These are phyloP conservation scores for Mucor racemosus DNA, from an alignment of 371 early-diverging fungal genomes.

Conservation along the genomic window DNA sequence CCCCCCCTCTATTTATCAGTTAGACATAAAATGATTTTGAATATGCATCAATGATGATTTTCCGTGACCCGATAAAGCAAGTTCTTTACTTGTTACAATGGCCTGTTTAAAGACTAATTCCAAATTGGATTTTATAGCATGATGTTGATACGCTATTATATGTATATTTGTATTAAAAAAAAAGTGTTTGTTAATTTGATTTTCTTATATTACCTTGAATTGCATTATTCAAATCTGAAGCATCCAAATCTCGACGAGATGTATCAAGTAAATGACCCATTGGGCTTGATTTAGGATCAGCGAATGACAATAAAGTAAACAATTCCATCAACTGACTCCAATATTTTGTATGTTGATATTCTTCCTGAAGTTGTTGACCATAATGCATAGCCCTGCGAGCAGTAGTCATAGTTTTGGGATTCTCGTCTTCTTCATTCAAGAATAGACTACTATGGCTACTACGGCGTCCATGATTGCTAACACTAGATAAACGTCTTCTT, in stretches of 20 bases:
- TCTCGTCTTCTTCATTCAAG: conserved; percentile 23
- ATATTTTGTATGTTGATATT: conserved; percentile 58
- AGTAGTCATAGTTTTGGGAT: conserved; percentile 28
- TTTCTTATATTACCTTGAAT: conserved; percentile 58
- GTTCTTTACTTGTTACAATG: conserved; percentile 35
- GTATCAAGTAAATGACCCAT: conserved; percentile 57
- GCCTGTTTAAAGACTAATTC: conserved; percentile 48
- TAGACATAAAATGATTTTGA: conserved; percentile 10
- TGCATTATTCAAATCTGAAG: conserved; percentile 70
- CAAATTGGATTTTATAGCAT: conserved; percentile 35
- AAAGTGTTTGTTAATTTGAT: background rate
- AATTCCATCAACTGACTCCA: conserved; percentile 22
- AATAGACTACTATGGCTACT: conserved; percentile 2
- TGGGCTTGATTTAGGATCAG: conserved; percentile 57
- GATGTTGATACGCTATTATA: conserved; percentile 32
- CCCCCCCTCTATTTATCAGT: conserved; percentile 4
- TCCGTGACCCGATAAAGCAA: conserved; percentile 38
- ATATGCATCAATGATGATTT: conserved; percentile 37
- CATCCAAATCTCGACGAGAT: conserved; percentile 62
- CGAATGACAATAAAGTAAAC: conserved; percentile 80
- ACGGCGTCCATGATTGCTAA: background rate
- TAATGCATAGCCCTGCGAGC: conserved; percentile 60
- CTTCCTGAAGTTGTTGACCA: conserved; percentile 71
- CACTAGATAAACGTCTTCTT: conserved; percentile 7
- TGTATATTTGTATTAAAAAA: background rate